These are phyloP conservation scores for Athelia psychrophila DNA, from an alignment of 1,284 basidiomycete genomes.

Conservation along the genomic window DNA sequence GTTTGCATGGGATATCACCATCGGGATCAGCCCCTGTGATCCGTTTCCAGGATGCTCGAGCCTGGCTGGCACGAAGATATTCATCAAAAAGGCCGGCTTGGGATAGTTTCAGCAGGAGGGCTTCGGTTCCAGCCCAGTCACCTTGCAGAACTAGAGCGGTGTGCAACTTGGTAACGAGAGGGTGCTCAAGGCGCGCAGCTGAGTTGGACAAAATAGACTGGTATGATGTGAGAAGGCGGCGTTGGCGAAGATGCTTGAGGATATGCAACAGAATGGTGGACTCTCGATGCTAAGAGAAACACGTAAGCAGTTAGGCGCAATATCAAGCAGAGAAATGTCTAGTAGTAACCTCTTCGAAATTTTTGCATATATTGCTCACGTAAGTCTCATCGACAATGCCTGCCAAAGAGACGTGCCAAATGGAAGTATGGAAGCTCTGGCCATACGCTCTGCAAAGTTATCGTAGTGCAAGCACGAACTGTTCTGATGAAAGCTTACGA, in stretches of 20 bases:
- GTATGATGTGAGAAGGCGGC: conserved; percentile 69
- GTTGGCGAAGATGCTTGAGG: conserved; percentile 77
- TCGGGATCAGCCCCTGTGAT: conserved; percentile 56
- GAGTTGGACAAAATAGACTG: conserved; percentile 57
- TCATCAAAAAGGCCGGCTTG: conserved; percentile 54
- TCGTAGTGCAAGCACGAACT: conserved; percentile 4
- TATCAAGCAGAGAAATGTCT: conserved; percentile 10
- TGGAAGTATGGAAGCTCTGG: conserved; percentile 70
- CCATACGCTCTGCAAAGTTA: conserved; percentile 54
- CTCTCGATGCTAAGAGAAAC: conserved; percentile 56
- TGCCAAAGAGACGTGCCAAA: conserved; percentile 66
- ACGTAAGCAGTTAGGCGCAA: conserved; percentile 7
- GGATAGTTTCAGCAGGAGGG: conserved; percentile 47
- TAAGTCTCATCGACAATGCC: conserved; percentile 54
- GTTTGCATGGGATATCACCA: conserved; percentile 58
- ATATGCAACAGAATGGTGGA: conserved; percentile 62
- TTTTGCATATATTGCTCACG: conserved; percentile 48
- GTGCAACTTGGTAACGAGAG: conserved; percentile 66
- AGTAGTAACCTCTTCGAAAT: conserved; percentile 57
- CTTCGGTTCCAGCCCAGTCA: conserved; percentile 60
- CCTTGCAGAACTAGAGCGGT: conserved; percentile 65
- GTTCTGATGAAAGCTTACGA: conserved; percentile 46
- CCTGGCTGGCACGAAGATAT: conserved; percentile 54
- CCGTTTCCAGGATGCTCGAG: conserved; percentile 56
- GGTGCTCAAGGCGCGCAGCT: conserved; percentile 64